A percentile compares a stretch with the other conserved stretches of the same genome.
phyloP scores from a whole-genome alignment of 805 yeast genomes.

The Komagataella pastoris region DNA sequence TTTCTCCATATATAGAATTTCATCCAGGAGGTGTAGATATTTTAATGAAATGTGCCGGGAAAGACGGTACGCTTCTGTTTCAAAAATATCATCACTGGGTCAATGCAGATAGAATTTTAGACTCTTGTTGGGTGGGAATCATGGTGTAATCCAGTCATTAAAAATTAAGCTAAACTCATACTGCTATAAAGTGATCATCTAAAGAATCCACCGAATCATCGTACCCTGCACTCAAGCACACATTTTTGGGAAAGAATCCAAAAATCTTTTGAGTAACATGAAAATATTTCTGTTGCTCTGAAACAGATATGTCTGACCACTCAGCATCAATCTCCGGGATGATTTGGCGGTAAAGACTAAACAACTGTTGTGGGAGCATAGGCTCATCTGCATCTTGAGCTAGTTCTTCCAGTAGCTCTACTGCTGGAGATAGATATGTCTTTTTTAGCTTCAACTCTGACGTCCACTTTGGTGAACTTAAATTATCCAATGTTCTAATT shows the following conservation, averaged over 20 bases:
- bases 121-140: constrained; percentile 65
- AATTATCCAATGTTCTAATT: no score
- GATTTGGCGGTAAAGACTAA: neutral
- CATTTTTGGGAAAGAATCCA: neutral
- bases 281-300: neutral
- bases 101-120: constrained; percentile 70
- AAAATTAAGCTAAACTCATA: neutral
- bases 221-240: neutral
- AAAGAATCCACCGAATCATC: neutral
- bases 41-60: constrained; percentile 67
- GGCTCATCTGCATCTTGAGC: neutral
- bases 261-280: neutral
- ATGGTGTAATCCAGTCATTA: constrained; percentile 8
- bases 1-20: constrained; percentile 71
- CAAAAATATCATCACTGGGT: constrained; percentile 64
- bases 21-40: constrained; percentile 92
- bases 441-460: neutral
- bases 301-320: neutral
- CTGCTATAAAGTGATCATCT: neutral
- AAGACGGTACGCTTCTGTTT: constrained; percentile 68
- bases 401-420: neutral
- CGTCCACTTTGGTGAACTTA: neutral
- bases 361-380: neutral
- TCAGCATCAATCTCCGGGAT: neutral
- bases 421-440: neutral